phyloP scores from a whole-genome alignment of 2,329 filamentous ascomycete genomes.

The Blastomyces percursus region DNA sequence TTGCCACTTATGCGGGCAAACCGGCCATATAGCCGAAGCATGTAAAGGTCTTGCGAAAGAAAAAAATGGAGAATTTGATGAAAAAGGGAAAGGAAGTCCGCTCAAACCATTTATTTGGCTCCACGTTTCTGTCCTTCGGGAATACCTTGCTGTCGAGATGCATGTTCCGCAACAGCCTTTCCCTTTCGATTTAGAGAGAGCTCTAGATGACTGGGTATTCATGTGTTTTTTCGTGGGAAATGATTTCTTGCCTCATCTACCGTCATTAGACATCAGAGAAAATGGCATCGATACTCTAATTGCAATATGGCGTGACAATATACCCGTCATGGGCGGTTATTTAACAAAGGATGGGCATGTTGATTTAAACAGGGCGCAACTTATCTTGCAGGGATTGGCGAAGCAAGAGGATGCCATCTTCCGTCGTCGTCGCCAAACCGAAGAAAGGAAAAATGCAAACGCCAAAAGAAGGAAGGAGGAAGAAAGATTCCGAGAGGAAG shows the following conservation, averaged over 20 bases:
- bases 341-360: conserved; percentile 91
- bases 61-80: conserved; percentile 67
- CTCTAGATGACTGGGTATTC: conserved; percentile 96
- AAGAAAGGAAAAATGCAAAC: conserved; percentile 71
- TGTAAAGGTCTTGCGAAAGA: conserved; percentile 71
- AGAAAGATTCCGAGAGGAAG: conserved; percentile 43
- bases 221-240: conserved; percentile 99
- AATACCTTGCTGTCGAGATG: conserved; percentile 87
- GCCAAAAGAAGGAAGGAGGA: conserved; percentile 68
- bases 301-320: conserved; percentile 91
- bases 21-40: conserved; percentile 77
- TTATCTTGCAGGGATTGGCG: conserved; percentile 76
- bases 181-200: conserved; percentile 83
- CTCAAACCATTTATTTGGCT: conserved; percentile 98
- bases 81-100: conserved; percentile 59
- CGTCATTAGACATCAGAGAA: conserved; percentile 93
- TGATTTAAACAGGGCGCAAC: conserved; percentile 73
- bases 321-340: conserved; percentile 87
- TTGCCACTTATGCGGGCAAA: conserved; percentile 84
- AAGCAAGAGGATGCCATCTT: conserved; percentile 94
- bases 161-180: conserved; percentile 73
- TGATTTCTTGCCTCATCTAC: conserved; percentile 93
- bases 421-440: conserved; percentile 69
- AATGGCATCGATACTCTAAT: conserved; percentile 94
- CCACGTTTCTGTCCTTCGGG: conserved; percentile 79